A percentile compares a stretch with the other conserved stretches of the same genome.
These are phyloP conservation scores for Botrytis elliptica DNA, from an alignment of 2,329 filamentous ascomycete genomes.

Conservation along the genomic window DNA sequence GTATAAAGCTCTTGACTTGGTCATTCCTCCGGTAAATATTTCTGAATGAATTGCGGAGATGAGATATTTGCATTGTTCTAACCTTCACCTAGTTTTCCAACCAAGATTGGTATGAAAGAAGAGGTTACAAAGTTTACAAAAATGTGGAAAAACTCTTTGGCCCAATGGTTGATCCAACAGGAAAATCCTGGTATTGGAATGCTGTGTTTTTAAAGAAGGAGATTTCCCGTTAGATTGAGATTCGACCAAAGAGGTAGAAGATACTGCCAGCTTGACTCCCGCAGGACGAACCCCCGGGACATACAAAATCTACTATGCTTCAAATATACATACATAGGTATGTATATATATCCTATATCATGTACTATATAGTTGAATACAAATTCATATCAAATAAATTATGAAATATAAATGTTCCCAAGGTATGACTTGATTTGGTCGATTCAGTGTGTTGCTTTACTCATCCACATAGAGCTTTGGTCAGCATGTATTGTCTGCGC, in stretches of 20 bases:
- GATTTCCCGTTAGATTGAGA: constrained; percentile 5
- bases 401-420: neutral
- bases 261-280: neutral
- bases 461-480: neutral
- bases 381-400: neutral
- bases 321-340: neutral
- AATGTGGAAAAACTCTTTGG: constrained; percentile 22
- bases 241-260: neutral
- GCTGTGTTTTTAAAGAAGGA: constrained; percentile 32
- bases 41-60: neutral
- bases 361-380: neutral
- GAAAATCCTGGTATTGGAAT: constrained; percentile 27
- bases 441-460: neutral
- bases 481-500: neutral
- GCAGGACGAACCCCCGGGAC: neutral
- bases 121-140: constrained; percentile 31
- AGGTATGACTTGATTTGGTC: neutral
- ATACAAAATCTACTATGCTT: neutral
- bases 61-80: neutral
- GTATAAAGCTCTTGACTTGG: constrained; percentile 23
- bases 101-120: constrained; percentile 35
- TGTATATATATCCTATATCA: neutral
- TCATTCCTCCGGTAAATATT: constrained; percentile 24
- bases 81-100: constrained; percentile 28
- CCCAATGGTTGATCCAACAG: constrained; percentile 25